phyloP scores from a whole-genome alignment of 106 monocot species.

The Apostasia ramifera region DNA sequence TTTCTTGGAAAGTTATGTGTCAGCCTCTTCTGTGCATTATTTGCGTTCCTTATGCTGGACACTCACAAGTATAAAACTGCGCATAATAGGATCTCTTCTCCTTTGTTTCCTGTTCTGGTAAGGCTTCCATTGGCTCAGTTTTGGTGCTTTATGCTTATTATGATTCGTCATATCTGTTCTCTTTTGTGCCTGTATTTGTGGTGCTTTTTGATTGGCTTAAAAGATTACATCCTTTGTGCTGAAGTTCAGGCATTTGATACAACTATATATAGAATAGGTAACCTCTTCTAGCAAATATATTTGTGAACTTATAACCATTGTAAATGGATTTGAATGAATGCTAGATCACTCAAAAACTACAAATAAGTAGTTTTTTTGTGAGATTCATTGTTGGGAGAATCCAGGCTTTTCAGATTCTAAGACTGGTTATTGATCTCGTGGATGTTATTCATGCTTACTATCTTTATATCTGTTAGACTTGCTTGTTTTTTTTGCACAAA shows the following conservation, averaged over 20 bases:
- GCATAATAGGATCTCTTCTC: conserved; percentile 94
- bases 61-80: conserved; percentile 89
- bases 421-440: no score
- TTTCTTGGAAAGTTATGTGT: conserved; percentile 94
- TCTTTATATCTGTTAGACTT: no score
- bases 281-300: background rate
- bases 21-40: conserved; percentile 82
- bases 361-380: no score
- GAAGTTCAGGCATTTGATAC: no score
- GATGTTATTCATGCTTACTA: no score
- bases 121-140: conserved; percentile 9
- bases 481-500: no score
- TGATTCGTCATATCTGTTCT: background rate
- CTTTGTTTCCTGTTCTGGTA: conserved; percentile 95
- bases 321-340: no score
- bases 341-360: no score
- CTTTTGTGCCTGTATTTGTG: background rate
- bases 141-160: background rate
- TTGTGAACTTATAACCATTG: no score
- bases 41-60: conserved; percentile 96
- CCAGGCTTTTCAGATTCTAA: no score
- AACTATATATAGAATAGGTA: background rate
- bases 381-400: no score
- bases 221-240: no score
- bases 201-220: background rate